Percentiles rank a stretch among this genome's conserved stretches.
Conservation (phyloP, 345 rosid genomes). For the Aquilaria yunnanensis region DNA sequence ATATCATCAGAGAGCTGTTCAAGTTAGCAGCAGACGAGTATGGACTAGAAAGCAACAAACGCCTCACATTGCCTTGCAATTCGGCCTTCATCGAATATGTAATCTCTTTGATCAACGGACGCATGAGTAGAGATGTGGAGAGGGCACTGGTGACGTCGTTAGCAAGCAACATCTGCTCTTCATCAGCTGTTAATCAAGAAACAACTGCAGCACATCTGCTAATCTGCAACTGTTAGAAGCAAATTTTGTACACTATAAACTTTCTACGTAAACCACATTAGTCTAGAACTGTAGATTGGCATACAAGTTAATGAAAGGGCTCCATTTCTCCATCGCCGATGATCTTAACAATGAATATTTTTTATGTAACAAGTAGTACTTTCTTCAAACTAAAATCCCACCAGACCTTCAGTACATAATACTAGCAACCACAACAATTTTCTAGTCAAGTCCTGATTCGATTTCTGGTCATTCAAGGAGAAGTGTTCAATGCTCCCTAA, state of each 20-base stretch:
- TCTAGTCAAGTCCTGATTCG: too few relatives aligned
- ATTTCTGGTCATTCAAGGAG: too few relatives aligned
- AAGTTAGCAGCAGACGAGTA: conserved; percentile 24
- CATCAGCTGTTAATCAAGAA: background rate
- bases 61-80: conserved; percentile 21
- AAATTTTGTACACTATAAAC: too few relatives aligned
- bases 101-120: conserved; percentile 1
- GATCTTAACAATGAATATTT: too few relatives aligned
- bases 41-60: conserved; percentile 18
- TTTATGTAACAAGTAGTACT: too few relatives aligned
- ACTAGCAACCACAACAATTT: too few relatives aligned
- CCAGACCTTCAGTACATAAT: too few relatives aligned
- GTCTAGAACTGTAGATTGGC: background rate
- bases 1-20: conserved; percentile 12
- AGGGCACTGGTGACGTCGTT: conserved; percentile 12
- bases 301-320: too few relatives aligned
- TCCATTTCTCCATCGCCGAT: too few relatives aligned
- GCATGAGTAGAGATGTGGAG: background rate
- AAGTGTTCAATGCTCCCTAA: too few relatives aligned
- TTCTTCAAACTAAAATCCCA: too few relatives aligned
- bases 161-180: conserved; percentile 1
- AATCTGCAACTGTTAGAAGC: conserved; percentile 7
- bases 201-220: background rate
- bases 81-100: conserved; percentile 12
- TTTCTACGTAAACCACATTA: background rate